Evolutionary conservation across 208 protist species (phyloP).

Genomic region (Entamoeba histolytica): DNA sequence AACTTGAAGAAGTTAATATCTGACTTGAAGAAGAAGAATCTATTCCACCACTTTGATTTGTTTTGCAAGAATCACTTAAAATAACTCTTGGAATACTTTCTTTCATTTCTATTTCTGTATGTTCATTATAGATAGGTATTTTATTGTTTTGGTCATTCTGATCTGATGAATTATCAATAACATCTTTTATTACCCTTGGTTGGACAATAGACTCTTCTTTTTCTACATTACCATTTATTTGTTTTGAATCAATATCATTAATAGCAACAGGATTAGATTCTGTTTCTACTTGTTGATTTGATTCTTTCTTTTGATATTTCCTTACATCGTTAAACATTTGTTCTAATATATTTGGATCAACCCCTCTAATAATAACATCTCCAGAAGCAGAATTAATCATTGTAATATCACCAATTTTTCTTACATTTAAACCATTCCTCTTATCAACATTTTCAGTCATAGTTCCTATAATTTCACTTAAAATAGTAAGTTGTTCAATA

Average conservation of each 20-base stretch:
- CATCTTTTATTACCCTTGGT: too few relatives aligned
- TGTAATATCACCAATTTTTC: neutral
- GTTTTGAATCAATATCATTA: neutral
- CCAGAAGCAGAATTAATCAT: neutral
- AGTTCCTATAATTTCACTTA: neutral
- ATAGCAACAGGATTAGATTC: neutral
- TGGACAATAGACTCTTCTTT: neutral
- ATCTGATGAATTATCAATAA: too few relatives aligned
- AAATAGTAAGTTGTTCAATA: neutral
- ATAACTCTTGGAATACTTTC: neutral
- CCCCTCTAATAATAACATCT: neutral
- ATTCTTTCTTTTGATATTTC: neutral
- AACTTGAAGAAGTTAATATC: too few relatives aligned
- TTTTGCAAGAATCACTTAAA: too few relatives aligned
- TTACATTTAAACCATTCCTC: neutral
- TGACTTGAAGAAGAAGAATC: too few relatives aligned
- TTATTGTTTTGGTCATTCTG: too few relatives aligned
- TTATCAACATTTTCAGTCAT: neutral
- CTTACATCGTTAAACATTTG: neutral
- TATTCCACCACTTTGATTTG: too few relatives aligned
- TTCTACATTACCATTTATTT: neutral
- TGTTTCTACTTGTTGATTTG: neutral
- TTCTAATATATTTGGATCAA: neutral
- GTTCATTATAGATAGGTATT: too few relatives aligned
- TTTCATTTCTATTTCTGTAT: neutral